Percentiles rank a stretch among this genome's conserved stretches.
Evolutionary conservation across 108 stramenopile genomes (phyloP).

Genomic region (Aureococcus anophagefferens): DNA sequence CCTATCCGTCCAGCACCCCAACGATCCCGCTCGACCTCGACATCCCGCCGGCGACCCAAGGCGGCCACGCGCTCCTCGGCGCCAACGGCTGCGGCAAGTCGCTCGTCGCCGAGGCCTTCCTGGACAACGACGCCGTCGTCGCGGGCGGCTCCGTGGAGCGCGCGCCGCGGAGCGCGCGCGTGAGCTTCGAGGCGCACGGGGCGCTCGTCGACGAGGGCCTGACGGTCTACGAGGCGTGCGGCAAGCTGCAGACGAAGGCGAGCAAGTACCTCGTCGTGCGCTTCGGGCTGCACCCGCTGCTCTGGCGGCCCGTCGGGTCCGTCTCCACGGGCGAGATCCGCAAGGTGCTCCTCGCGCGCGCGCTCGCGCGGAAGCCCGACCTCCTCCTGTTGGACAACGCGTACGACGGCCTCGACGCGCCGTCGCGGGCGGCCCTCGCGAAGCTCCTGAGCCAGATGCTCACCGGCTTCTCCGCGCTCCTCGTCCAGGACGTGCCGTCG

Average conservation of each 20-base stretch:
- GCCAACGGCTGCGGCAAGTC: not conserved
- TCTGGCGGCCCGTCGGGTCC: conserved; percentile 46
- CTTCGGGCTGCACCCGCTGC: conserved; percentile 55
- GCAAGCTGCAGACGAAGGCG: conserved; percentile 43
- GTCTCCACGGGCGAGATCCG: conserved; percentile 67
- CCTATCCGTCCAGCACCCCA: too few species aligned
- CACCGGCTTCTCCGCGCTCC: conserved; percentile 58
- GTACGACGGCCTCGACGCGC: conserved; percentile 65
- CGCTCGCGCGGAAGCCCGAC: conserved; percentile 42
- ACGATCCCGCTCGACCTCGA: not conserved
- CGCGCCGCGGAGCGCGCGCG: conserved; percentile 17
- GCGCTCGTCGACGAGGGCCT: conserved; percentile 29
- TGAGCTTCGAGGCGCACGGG: conserved; percentile 64
- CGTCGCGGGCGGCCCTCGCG: conserved; percentile 36
- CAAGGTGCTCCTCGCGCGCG: conserved; percentile 56
- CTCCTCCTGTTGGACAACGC: conserved; percentile 65
- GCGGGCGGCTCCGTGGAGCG: not conserved
- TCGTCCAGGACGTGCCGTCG: conserved; percentile 55
- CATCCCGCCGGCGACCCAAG: not conserved
- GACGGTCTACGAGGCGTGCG: conserved; percentile 42
- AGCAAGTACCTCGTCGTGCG: conserved; percentile 58
- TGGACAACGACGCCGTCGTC: not conserved
- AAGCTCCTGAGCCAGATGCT: conserved; percentile 50
- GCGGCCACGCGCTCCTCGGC: not conserved
- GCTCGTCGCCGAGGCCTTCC: not conserved